Evolutionary conservation across 495 filamentous ascomycete genomes (phyloP), one percentile per base, ranked within the genome.

Genomic region (Aspergillus saccharolyticus): DNA sequence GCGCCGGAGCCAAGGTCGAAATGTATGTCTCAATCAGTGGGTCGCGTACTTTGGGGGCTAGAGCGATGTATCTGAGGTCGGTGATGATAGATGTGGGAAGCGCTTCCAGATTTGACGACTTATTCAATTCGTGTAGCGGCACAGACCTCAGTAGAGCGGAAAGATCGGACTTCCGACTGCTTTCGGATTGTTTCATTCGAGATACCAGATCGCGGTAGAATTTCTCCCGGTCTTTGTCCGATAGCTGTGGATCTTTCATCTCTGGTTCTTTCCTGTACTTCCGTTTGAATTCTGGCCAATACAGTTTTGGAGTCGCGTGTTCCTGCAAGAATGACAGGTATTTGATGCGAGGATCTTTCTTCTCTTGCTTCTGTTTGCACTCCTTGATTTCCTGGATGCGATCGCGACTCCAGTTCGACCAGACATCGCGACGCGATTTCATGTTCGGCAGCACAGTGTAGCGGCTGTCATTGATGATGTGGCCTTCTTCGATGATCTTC

Each of bases 211-310:
- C 94, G 25, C 95, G 85, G 67, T 96, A 98, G 70, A 83, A 80
- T 70, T 89, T 95, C 67, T 98, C 94, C 2, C 90, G 82, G 57
- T 97, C 91, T 64, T 91, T 95, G 66, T 98, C 95, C 1, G 74
- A 71, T 24, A 97, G 66, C 46, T 86, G 82, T 7, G 82, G 67
- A 60, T 92, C 86, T 49, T 83, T 85, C 92, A 97, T 95, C 52
- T 84, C 83, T 0, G 80, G 66, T 55, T 93, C 90, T 58, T 87
- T 91, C 57, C 86, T 87, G 63, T 85, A 94, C 65, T 96, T 97
- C 28, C 93, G 80, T 60, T 89, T 89, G 69, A 98, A 98, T 66
- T 98, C 94, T 0, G 89, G 85, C 94, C 94, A 98, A 71, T 95
- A 98, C 12, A 97, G 75, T 72, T 96, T 97, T 1, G 89, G 86